Conservation (phyloP, 257 asterid species). For the Rehmannia glutinosa region DNA sequence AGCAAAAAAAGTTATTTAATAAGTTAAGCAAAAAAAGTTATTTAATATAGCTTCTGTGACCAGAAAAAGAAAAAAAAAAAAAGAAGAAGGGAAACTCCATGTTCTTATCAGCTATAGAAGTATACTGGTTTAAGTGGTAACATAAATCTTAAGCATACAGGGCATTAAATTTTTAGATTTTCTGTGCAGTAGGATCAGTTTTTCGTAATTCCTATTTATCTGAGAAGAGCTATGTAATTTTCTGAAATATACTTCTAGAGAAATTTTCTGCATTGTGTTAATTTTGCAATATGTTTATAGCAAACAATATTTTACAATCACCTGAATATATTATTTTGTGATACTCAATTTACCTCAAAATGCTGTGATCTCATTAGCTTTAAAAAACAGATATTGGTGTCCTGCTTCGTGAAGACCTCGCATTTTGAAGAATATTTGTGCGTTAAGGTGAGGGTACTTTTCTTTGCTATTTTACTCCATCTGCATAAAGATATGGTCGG, state of each 20-base stretch:
- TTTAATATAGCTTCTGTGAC: background rate
- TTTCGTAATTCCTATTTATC: background rate
- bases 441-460: conserved; percentile 66
- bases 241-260: no score
- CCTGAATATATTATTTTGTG: conserved; percentile 7
- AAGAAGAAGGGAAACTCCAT: background rate
- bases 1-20: no score
- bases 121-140: background rate
- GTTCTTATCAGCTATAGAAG: background rate
- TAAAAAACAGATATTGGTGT: conserved; percentile 67
- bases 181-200: background rate
- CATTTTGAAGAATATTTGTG: conserved; percentile 87
- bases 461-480: conserved; percentile 7
- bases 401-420: conserved; percentile 99
- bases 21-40: no score
- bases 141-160: background rate
- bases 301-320: no score
- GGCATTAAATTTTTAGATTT: background rate
- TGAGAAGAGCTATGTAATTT: background rate
- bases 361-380: conserved; percentile 20
- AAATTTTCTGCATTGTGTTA: conserved; percentile 2
- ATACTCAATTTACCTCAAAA: background rate
- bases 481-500: no score
- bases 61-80: background rate
- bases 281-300: background rate